Conservation (phyloP, 495 filamentous ascomycete genomes). For the Hamigera avellanea region DNA sequence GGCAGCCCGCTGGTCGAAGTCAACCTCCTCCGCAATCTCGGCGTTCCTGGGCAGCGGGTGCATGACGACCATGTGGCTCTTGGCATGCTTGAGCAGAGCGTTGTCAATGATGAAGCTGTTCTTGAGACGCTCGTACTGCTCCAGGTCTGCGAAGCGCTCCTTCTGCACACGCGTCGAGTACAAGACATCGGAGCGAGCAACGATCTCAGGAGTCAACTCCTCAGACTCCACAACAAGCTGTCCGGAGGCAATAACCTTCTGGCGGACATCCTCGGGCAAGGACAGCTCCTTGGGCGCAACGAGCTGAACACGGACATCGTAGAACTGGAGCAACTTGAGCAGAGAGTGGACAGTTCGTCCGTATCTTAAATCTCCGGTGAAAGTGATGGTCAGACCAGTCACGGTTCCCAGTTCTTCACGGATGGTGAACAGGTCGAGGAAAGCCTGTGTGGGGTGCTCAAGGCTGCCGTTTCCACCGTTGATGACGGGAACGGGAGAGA, state of each 20-base stretch:
- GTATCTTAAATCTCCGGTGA: conserved; percentile 84
- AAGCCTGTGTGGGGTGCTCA: conserved; percentile 95
- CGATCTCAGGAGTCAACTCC: conserved; percentile 71
- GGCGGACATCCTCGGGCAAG: conserved; percentile 61
- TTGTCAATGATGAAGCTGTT: conserved; percentile 82
- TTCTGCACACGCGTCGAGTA: conserved; percentile 96
- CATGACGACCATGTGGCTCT: conserved; percentile 84
- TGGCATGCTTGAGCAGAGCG: conserved; percentile 79
- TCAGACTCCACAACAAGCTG: conserved; percentile 65
- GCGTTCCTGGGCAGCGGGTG: conserved; percentile 89
- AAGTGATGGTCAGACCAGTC: conserved; percentile 87
- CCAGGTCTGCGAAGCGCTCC: conserved; percentile 74
- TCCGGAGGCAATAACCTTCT: conserved; percentile 55
- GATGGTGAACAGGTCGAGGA: conserved; percentile 98
- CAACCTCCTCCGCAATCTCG: conserved; percentile 90
- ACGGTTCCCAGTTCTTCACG: conserved; percentile 94
- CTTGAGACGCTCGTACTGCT: conserved; percentile 77
- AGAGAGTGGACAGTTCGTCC: conserved; percentile 92
- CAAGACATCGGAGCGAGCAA: conserved; percentile 74
- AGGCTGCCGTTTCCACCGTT: conserved; percentile 92
- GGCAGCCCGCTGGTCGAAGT: conserved; percentile 91
- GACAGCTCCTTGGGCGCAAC: conserved; percentile 71
- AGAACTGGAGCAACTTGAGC: conserved; percentile 84
- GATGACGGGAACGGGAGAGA: conserved; percentile 80
- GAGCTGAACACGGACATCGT: conserved; percentile 86